Percentiles rank a stretch among this genome's conserved stretches.
phyloP scores from a whole-genome alignment of 2,329 filamentous ascomycete species.

The Shiraia sp. region DNA sequence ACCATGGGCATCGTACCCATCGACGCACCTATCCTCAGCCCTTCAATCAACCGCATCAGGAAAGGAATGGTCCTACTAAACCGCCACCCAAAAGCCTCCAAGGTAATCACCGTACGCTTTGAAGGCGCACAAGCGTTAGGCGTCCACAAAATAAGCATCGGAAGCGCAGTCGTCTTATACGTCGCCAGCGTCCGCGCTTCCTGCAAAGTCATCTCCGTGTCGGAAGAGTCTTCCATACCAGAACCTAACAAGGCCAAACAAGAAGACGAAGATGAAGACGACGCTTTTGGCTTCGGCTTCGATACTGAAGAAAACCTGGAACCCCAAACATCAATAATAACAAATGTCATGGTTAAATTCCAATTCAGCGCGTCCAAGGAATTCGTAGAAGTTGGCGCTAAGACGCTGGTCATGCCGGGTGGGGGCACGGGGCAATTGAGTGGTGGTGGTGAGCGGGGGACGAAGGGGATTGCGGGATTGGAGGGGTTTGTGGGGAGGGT shows the following conservation, averaged over 20 bases:
- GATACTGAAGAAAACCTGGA: slow-evolving; percentile 51
- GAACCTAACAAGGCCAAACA: slow-evolving; percentile 22
- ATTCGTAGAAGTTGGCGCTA: slow-evolving; percentile 73
- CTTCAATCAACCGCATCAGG: slow-evolving; percentile 50
- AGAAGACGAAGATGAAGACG: slow-evolving; percentile 26
- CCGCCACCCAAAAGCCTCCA: slow-evolving; percentile 58
- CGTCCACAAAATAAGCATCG: slow-evolving; percentile 65
- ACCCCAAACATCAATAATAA: slow-evolving; percentile 20
- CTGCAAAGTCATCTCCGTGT: slow-evolving; percentile 68
- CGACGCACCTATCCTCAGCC: slow-evolving; percentile 29
- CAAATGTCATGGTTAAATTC: slow-evolving; percentile 58
- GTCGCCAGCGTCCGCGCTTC: slow-evolving; percentile 83
- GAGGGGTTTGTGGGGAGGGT: slow-evolving; percentile 75
- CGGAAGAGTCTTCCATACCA: slow-evolving; percentile 17
- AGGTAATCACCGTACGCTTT: slow-evolving; percentile 67
- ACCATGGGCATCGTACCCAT: slow-evolving; percentile 74
- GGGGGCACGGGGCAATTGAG: slow-evolving; percentile 64
- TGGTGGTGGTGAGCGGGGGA: slow-evolving; percentile 57
- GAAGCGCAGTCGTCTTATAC: slow-evolving; percentile 78
- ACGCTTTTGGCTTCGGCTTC: slow-evolving; percentile 64
- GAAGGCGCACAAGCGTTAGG: slow-evolving; percentile 55
- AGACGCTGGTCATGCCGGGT: slow-evolving; percentile 72
- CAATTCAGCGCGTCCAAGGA: slow-evolving; percentile 71
- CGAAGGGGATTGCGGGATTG: slow-evolving; percentile 60
- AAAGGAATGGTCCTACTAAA: slow-evolving; percentile 83